Percentiles rank a stretch among this genome's conserved stretches.
phyloP scores from a whole-genome alignment of 1,284 basidiomycete species.

The Flammula alnicola region DNA sequence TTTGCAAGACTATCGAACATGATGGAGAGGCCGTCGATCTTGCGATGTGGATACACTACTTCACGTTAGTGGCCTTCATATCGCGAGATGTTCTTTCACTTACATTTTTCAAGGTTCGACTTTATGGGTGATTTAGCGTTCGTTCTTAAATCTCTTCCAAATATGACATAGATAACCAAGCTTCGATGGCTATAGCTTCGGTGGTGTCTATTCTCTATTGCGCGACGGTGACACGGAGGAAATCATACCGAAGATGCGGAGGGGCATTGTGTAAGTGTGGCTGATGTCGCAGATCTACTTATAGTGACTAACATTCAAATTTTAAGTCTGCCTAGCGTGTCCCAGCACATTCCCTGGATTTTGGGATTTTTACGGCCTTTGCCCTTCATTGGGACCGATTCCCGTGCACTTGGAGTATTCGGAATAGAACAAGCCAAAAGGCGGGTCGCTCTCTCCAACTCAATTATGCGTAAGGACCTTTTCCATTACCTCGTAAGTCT shows the following conservation, averaged over 20 bases:
- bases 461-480: background rate
- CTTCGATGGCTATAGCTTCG: background rate
- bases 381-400: background rate
- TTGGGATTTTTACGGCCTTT: background rate
- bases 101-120: constrained; percentile 2
- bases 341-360: background rate
- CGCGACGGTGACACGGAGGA: constrained; percentile 10
- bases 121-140: constrained; percentile 15
- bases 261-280: background rate
- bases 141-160: background rate
- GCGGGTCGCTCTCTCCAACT: background rate
- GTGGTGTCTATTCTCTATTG: constrained; percentile 6
- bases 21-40: constrained; percentile 7
- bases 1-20: too few species aligned
- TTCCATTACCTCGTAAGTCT: background rate
- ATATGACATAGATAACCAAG: background rate
- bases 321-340: background rate
- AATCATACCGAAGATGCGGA: constrained; percentile 2
- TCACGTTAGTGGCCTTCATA: background rate
- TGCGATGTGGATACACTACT: constrained; percentile 5
- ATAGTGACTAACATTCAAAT: background rate
- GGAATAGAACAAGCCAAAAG: background rate
- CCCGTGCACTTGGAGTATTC: background rate
- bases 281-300: background rate
- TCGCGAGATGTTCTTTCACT: background rate